These are phyloP conservation scores for Aspergillus cristatus DNA, from an alignment of 495 filamentous ascomycete genomes.

Conservation along the genomic window DNA sequence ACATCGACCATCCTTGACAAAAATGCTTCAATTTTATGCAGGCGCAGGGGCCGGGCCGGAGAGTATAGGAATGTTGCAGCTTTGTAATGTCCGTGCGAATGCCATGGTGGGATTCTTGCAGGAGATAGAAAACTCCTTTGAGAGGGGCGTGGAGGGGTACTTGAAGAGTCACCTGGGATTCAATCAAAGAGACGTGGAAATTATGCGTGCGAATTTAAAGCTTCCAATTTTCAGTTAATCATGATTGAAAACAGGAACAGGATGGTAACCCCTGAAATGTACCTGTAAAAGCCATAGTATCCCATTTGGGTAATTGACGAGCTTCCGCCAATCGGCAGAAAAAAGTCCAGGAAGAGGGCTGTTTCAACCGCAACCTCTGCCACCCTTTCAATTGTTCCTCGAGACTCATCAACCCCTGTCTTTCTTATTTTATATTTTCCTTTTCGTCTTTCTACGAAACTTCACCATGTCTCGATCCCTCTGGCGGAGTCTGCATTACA, in stretches of 20 bases:
- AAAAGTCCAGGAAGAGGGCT: neutral
- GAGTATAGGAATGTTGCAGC: slow-evolving; percentile 16
- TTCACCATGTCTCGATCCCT: slow-evolving; percentile 16
- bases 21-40: slow-evolving; percentile 11
- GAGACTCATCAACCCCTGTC: no score
- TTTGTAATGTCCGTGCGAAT: slow-evolving; percentile 17
- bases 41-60: slow-evolving; percentile 16
- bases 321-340: neutral
- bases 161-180: no score
- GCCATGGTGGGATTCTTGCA: slow-evolving; percentile 24
- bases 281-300: neutral
- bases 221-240: no score
- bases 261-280: no score
- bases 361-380: no score
- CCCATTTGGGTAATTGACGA: no score
- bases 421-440: no score
- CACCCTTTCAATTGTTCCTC: no score
- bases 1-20: slow-evolving; percentile 14
- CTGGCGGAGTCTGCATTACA: slow-evolving; percentile 29
- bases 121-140: slow-evolving; percentile 14
- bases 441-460: no score
- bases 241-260: no score
- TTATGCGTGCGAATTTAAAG: no score
- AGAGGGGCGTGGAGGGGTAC: neutral
- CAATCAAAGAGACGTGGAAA: no score